Evolutionary conservation across 768 basidiomycete species (phyloP), one percentile per base, ranked within the genome.

Genomic region (Amanita inopinata): DNA sequence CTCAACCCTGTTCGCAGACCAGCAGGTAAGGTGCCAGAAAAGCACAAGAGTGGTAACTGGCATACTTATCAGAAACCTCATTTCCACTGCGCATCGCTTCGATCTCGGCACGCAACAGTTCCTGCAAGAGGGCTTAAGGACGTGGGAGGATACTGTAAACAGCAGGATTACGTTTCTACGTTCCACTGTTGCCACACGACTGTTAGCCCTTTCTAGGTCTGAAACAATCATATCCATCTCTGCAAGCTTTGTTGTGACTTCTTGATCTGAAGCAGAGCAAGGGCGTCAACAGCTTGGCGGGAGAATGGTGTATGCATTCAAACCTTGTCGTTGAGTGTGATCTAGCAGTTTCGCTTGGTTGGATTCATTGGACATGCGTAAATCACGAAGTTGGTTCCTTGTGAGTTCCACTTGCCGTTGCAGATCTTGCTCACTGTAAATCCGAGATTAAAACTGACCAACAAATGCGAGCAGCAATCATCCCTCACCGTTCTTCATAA

Each of bases 181-280:
- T 61, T 98, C 94, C 27, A 98, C 84, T 2, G 84, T 80, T 0
- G 86, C 89, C 2, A 97, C 86, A 12, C 94, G 80, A 53, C 80
- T 86, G 54, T 93, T 98, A n/a, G 96, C 92, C 12, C 91, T 76
- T 52, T 93, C 90, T 31, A 98, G 69, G 64, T 99, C 96, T 9
- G 85, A 87, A 18, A 87, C 83, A 52, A 97, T 78, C 80, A 97
- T 86, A 56, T 99, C 96, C 44, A 94, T 73, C 57, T 99, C 94
- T 0, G 87, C 83, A 15, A 97, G 73, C 50, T 91, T 86, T 1
- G 90, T 76, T 3, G 91, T 72, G 7, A 88, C 83, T 57, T 97
- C 94, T 56, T 96, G 89, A 59, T 98, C 91, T 91, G 47, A 17
- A 31, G 30, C 27, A 22, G 11, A 22, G 33, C 38, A 22, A 46